A percentile compares a stretch with the other conserved stretches of the same genome.
Evolutionary conservation across 441 rosid species (phyloP).

Genomic region (Gossypium trilobum): DNA sequence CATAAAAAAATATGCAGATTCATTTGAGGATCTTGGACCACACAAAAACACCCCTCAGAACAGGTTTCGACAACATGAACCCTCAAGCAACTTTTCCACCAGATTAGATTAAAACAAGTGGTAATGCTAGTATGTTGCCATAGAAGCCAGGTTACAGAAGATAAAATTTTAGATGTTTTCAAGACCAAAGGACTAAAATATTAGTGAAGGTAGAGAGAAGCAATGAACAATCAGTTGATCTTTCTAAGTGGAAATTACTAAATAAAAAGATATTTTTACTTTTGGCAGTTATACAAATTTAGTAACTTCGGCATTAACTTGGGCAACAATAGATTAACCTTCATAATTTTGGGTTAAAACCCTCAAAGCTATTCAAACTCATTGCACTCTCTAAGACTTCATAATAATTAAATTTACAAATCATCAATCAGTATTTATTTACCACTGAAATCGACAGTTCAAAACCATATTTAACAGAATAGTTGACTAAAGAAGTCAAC

Average conservation of each 20-base stretch:
- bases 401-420: background rate
- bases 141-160: background rate
- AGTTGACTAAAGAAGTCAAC: background rate
- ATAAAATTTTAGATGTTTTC: background rate
- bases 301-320: background rate
- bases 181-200: background rate
- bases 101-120: background rate
- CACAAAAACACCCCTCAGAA: background rate
- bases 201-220: background rate
- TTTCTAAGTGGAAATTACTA: background rate
- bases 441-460: background rate
- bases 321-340: background rate
- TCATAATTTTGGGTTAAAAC: background rate
- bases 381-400: background rate
- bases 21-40: background rate
- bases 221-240: background rate
- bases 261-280: background rate
- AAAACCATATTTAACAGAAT: background rate
- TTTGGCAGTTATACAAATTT: background rate
- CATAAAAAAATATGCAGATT: background rate
- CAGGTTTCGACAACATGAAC: background rate
- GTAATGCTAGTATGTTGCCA: background rate
- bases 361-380: background rate
- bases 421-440: background rate
- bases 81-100: conserved; percentile 3